These are phyloP conservation scores for Cryptosporidium ubiquitum DNA, from an alignment of 169 alveolate species.

Conservation along the genomic window DNA sequence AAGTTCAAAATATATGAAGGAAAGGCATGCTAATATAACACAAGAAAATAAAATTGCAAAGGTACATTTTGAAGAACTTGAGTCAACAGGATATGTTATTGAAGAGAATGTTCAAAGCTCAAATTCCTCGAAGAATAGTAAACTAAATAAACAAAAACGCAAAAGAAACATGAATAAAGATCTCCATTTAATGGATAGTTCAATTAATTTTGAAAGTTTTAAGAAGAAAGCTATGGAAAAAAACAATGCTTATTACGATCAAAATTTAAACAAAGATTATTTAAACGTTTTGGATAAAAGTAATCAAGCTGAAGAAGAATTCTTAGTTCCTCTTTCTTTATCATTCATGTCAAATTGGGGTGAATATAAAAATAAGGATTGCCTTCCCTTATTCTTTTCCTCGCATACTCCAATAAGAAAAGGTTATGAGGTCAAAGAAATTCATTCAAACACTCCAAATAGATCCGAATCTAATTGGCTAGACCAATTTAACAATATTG, in stretches of 20 bases:
- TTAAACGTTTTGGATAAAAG: not conserved
- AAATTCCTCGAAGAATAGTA: not conserved
- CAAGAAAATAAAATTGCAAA: not conserved
- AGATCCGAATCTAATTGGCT: conserved; percentile 21
- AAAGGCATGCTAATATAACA: not conserved
- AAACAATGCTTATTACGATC: not conserved
- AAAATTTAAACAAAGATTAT: not conserved
- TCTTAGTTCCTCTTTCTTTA: conserved; percentile 34
- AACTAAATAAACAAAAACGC: not conserved
- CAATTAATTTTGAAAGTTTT: not conserved
- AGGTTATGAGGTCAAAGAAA: not conserved
- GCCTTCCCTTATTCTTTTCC: conserved; percentile 1
- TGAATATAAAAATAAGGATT: not conserved
- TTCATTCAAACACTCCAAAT: not conserved
- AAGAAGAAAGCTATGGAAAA: not conserved
- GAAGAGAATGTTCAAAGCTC: not conserved
- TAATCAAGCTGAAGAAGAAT: not conserved
- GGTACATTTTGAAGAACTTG: not conserved
- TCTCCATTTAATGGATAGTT: not conserved
- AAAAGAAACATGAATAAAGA: not conserved
- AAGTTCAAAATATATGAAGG: not conserved
- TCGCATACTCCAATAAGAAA: conserved; percentile 47
- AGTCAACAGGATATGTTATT: not conserved
- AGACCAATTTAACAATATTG: conserved; percentile 17
- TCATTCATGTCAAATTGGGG: conserved; percentile 16